Base-by-base conservation (phyloP, 164 flowering plant species). In the Paratinospora sagittata region DNA sequence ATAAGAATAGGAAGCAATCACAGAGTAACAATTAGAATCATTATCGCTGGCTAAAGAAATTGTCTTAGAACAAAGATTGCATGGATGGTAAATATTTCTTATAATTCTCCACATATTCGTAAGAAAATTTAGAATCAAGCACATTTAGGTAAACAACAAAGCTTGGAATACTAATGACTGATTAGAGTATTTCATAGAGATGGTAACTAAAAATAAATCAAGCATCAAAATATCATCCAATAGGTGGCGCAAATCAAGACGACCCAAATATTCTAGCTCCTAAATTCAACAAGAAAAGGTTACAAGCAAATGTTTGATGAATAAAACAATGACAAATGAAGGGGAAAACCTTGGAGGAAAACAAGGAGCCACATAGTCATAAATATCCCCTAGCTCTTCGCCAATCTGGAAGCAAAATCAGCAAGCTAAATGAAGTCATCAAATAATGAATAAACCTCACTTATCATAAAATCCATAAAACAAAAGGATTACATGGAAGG, bases 321-420 rank as follows among this genome's bases (percentile, higher is more conserved):
- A n/a, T 27, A 34, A 37, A 55, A 71, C 17, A 23, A 37, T 60
- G 66, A 27, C 1, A 21, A 33, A 65, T 37, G 52, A 41, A 66
- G 47, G 52, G 45, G 69, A 88, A 68, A 78, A 96, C 99, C 99
- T 96, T 82, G 99, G 99, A 81, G 98, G 98, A 81, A 96, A 96
- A 83, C 99, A 96, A 65, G 98, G 99, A 73, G 99, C 99, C 68
- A 93, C 98, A 78, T 82, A 86, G 74, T 96, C 99, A 70, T 96
- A 96, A 68, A 90, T 88, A 82, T 96, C 99, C 71, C 99, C 99
- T 74, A 96, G 97, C 86, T 96, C 99, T 72, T 89, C 96, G 55
- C 96, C 98, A 74, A 95, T 90, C 99, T 95, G 75, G 49, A 52
- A 82, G 72, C 26, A 76, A 11, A 66, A 62, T 16, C 41, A 63